phyloP scores from a whole-genome alignment of 257 asterid species.

The Petunia axillaris region DNA sequence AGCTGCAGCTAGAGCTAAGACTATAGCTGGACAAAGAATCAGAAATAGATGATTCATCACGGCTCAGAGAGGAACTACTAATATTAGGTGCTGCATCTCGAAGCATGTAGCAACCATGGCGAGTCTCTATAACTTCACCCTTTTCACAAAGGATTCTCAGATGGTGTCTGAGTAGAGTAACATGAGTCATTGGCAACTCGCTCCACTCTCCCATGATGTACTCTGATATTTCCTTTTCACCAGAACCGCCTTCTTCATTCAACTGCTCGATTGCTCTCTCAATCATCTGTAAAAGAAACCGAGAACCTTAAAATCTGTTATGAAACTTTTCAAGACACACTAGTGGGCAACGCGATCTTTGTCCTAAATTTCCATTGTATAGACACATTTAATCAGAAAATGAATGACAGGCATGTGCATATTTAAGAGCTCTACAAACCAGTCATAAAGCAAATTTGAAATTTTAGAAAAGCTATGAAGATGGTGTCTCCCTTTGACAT shows the following conservation, averaged over 20 bases:
- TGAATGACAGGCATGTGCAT: neutral
- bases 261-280: constrained; percentile 48
- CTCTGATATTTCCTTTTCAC: constrained; percentile 54
- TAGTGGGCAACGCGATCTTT: neutral
- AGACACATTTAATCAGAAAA: neutral
- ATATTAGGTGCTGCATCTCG: neutral
- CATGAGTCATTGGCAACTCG: constrained; percentile 64
- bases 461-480: neutral
- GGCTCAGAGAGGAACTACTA: neutral
- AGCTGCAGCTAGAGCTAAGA: constrained; percentile 23
- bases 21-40: constrained; percentile 1
- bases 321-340: neutral
- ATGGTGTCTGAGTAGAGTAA: constrained; percentile 51
- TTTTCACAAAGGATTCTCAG: constrained; percentile 44
- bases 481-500: neutral
- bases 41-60: neutral
- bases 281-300: constrained; percentile 56
- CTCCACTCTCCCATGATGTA: constrained; percentile 42
- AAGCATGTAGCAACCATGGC: constrained; percentile 14
- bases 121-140: constrained; percentile 41
- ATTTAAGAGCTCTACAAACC: neutral
- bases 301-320: neutral
- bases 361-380: neutral
- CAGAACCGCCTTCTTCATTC: constrained; percentile 57
- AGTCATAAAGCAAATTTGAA: neutral